Evolutionary conservation across 192 early-diverging fungal species (phyloP).

Genomic region (Linderina pennispora): DNA sequence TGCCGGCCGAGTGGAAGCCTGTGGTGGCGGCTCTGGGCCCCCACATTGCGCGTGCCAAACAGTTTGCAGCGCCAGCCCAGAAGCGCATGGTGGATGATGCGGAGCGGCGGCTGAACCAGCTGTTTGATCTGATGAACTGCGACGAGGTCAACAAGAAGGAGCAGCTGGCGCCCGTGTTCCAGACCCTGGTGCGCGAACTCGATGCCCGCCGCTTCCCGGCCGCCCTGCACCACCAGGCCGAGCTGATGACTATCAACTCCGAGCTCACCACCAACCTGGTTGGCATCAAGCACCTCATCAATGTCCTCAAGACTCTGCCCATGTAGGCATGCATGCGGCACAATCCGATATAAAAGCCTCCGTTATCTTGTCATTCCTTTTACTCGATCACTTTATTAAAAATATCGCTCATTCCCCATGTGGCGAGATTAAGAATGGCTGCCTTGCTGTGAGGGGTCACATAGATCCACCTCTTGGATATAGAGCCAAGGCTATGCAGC

Average conservation of each 20-base stretch:
- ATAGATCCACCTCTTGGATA: too few relatives aligned
- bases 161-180: conserved; percentile 49
- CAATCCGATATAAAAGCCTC: too few relatives aligned
- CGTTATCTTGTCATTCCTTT: too few relatives aligned
- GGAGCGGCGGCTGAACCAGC: conserved; percentile 66
- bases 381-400: too few relatives aligned
- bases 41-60: conserved; percentile 51
- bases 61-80: conserved; percentile 54
- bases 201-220: conserved; percentile 48
- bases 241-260: conserved; percentile 65
- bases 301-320: conserved; percentile 40
- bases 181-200: conserved; percentile 55
- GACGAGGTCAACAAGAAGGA: conserved; percentile 60
- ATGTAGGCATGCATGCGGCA: too few relatives aligned
- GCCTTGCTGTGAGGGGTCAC: too few relatives aligned
- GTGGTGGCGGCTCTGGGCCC: conserved; percentile 50
- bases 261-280: conserved; percentile 57
- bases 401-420: too few relatives aligned
- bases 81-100: conserved; percentile 77
- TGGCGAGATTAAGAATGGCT: too few relatives aligned
- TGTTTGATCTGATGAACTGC: conserved; percentile 88
- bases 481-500: too few relatives aligned
- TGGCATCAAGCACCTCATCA: conserved; percentile 65
- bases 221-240: conserved; percentile 56
- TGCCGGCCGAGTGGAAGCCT: conserved; percentile 65